phyloP scores from a whole-genome alignment of 495 filamentous ascomycete genomes.

The Hypoxylon intermedium region DNA sequence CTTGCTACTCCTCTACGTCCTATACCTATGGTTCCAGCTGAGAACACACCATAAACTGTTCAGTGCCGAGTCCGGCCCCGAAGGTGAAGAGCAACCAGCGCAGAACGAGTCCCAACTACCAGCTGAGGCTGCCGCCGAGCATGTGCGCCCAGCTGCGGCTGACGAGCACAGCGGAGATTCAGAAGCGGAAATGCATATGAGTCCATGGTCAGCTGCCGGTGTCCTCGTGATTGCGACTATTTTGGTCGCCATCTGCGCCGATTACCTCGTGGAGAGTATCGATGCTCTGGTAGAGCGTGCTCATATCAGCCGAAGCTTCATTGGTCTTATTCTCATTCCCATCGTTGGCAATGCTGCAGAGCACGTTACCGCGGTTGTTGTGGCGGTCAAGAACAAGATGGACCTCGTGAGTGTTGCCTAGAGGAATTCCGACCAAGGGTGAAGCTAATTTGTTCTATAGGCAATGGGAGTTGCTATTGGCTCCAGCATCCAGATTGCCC shows the following conservation, averaged over 20 bases:
- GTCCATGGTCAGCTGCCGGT: conserved; percentile 72
- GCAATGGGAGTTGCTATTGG: conserved; percentile 95
- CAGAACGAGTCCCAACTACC: conserved; percentile 33
- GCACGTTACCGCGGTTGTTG: conserved; percentile 92
- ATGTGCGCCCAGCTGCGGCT: conserved; percentile 27
- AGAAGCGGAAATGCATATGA: conserved; percentile 66
- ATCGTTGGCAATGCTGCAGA: conserved; percentile 98
- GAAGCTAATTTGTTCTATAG: conserved; percentile 23
- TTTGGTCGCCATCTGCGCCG: conserved; percentile 87
- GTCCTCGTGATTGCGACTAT: conserved; percentile 81
- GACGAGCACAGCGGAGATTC: conserved; percentile 49
- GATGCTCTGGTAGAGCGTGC: conserved; percentile 83
- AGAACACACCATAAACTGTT: conserved; percentile 82
- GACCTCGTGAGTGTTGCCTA: conserved; percentile 61
- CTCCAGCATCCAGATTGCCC: conserved; percentile 90
- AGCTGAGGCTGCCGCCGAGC: conserved; percentile 39
- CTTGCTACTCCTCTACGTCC: conserved; percentile 82
- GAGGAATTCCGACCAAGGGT: neutral
- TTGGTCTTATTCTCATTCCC: conserved; percentile 92
- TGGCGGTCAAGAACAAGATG: conserved; percentile 96
- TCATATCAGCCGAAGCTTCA: conserved; percentile 93
- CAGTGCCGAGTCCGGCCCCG: conserved; percentile 61
- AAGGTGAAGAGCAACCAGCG: conserved; percentile 22
- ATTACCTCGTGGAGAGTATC: conserved; percentile 92
- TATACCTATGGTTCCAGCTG: conserved; percentile 93